Evolutionary conservation across 179 eudicot genomes (phyloP).

Genomic region (Beta corolliflora): DNA sequence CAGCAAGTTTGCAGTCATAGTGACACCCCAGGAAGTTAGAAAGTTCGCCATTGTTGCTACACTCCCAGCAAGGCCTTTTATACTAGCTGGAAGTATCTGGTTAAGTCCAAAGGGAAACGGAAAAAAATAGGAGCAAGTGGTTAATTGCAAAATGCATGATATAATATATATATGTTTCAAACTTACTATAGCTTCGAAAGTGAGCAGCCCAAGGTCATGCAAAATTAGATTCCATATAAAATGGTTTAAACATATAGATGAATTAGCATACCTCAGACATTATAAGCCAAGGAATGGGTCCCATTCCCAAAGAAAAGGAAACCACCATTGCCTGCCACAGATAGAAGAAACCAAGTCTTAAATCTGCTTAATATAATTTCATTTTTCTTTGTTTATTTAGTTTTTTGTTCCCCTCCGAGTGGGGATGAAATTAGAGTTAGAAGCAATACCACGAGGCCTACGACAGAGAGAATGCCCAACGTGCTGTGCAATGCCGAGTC

Average conservation of each 20-base stretch:
- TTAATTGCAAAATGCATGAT: not conserved
- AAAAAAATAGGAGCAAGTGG: not conserved
- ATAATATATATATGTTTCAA: too few relatives aligned
- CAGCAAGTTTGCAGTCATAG: conserved; percentile 45
- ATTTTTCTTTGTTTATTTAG: not conserved
- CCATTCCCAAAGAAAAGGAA: conserved; percentile 71
- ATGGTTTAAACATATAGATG: not conserved
- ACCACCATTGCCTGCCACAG: conserved; percentile 44
- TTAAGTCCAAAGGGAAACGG: conserved; percentile 3
- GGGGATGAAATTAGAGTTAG: conserved; percentile 3
- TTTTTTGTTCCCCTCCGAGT: not conserved
- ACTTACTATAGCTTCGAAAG: not conserved
- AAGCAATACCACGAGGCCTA: conserved; percentile 45
- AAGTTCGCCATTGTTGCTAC: conserved; percentile 44
- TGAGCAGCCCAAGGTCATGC: not conserved
- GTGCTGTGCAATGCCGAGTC: conserved; percentile 33
- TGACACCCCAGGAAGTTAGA: conserved; percentile 38
- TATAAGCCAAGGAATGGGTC: conserved; percentile 84
- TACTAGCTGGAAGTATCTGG: conserved; percentile 39
- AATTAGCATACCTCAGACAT: conserved; percentile 72
- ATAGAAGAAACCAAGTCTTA: conserved; percentile 1
- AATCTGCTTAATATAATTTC: not conserved
- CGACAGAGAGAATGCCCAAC: conserved; percentile 37
- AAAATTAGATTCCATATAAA: not conserved
- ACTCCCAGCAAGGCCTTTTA: conserved; percentile 49